Evolutionary conservation across 1,139 yeast genomes (phyloP), one percentile per base, ranked within the genome.

Genomic region (Sugiyamaella castrensis): DNA sequence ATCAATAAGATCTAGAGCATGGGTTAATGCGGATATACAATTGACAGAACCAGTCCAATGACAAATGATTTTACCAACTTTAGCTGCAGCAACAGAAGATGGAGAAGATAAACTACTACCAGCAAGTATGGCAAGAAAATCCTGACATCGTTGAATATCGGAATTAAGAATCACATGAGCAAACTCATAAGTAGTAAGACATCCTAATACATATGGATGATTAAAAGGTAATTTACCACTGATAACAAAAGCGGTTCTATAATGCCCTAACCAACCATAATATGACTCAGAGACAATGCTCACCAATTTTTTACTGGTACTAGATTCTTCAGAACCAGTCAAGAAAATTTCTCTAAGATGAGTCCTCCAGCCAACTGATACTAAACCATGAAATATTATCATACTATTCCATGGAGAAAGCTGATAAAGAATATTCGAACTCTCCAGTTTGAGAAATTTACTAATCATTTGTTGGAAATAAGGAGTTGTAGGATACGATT

Each of bases 361-460:
- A 45, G 58, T 58, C 42, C 56, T 57, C 59, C 60, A 59, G 8
- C 60, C 61, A 12, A 58, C 61, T 13, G 62, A 59, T 8, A 59
- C 51, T 30, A 59, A 42, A n/a, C 62, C 63, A 39, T 59, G 62
- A 27, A 59, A 50, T 28, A 57, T 52, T 28, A 58, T 53, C 62
- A 59, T 60, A 62, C 58, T 59, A 37, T 55, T 58, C 63, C 63
- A 60, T 11, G 63, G 63, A 1, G 63, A 54, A 24, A 60, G 49
- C 37, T 47, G 54, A 13, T 47, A 46, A 10, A 54, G 48, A n/a
- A 47, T 41, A n/a, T 37, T 37, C 7, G 38, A 37, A 31, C 46
- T 47, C 32, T 58, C 60, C 6, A 57, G 50, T 36, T 51, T 52
- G 37, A 59, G 50, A 43, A 59, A 59, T 6, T 57, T 46, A 27